A percentile compares a stretch with the other conserved stretches of the same genome.
Evolutionary conservation across 2,329 filamentous ascomycete genomes (phyloP).

Genomic region (Coleophoma cylindrospora): DNA sequence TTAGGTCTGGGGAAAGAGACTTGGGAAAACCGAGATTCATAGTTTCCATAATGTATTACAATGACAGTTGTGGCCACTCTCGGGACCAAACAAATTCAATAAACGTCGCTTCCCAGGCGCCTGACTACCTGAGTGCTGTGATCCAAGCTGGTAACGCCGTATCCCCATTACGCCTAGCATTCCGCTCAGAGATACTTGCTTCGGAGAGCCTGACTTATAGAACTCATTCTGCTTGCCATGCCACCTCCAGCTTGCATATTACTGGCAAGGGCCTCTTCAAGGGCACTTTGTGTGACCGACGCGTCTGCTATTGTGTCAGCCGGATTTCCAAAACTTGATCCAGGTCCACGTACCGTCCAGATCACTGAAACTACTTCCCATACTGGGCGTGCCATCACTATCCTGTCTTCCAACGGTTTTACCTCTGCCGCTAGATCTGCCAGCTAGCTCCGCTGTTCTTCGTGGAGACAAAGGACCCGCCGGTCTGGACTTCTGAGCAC

Average conservation of each 20-base stretch:
- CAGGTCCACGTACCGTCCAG: slow-evolving; percentile 56
- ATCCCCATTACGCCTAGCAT: background rate
- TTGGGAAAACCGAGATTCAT: no score
- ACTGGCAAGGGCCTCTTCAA: slow-evolving; percentile 73
- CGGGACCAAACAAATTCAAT: no score
- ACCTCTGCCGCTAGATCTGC: slow-evolving; percentile 43
- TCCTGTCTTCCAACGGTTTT: slow-evolving; percentile 46
- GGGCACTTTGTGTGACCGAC: slow-evolving; percentile 73
- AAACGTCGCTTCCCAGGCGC: no score
- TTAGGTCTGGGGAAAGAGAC: no score
- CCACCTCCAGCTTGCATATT: slow-evolving; percentile 61
- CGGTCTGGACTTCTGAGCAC: slow-evolving; percentile 10
- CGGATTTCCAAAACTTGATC: background rate
- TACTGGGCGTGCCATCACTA: slow-evolving; percentile 71
- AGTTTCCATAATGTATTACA: no score
- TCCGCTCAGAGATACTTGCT: slow-evolving; percentile 45
- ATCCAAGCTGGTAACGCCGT: background rate
- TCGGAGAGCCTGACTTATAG: slow-evolving; percentile 59
- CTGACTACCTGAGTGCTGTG: background rate
- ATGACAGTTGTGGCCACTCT: no score
- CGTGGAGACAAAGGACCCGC: slow-evolving; percentile 50
- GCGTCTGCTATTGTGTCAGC: slow-evolving; percentile 48
- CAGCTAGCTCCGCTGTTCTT: slow-evolving; percentile 52
- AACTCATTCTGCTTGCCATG: slow-evolving; percentile 61
- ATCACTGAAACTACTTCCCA: slow-evolving; percentile 84